Evolutionary conservation across 257 asterid species (phyloP), one percentile per base, ranked within the genome.

Genomic region (Perilla frutescens): DNA sequence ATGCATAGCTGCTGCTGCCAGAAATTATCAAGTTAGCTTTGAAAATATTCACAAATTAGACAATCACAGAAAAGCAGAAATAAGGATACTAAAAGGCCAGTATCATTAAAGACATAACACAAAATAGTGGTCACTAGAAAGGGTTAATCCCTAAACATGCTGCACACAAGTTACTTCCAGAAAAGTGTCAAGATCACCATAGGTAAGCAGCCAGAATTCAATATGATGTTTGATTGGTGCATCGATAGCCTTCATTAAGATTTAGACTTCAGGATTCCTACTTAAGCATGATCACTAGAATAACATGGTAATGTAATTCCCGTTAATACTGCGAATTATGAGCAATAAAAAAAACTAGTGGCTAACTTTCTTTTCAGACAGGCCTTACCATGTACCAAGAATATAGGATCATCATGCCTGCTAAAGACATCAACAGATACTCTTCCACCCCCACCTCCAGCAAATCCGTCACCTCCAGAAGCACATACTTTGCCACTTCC

Each of bases 371-470:
- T 37, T 29, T 48, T 39, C 29, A 63, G 44, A 59, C 39, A 77
- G 73, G 56, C 47, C 95, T 82, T 84, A 92, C 98, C 98, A 57
- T 88, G 91, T 70, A 84, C 90, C 67, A 81, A 80, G 78, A 92
- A 77, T 82, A 79, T 53, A 62, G 88, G 87, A 70, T 78, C 85
- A 76, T 90, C 96, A 78, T 88, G 98, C 82, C 96, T 80, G 85
- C 98, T 88, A 64, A 84, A 82, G 68, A 81, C 88, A 68, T 88
- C 62, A 63, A 88, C 84, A 20, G 96, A 87, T 64, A 92, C 84
- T 86, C 98, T 88, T 87, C 98, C 98, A 75, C 98, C 98, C 67
- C 96, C 98, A 66, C 98, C 98, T 62, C 98, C 98, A 70, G 87
- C 93, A 90, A 92, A 92, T 75, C 98, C 98, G 70, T 86, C 62